These are phyloP conservation scores for Lactifluus volemus DNA, from an alignment of 768 basidiomycete species.

Conservation along the genomic window DNA sequence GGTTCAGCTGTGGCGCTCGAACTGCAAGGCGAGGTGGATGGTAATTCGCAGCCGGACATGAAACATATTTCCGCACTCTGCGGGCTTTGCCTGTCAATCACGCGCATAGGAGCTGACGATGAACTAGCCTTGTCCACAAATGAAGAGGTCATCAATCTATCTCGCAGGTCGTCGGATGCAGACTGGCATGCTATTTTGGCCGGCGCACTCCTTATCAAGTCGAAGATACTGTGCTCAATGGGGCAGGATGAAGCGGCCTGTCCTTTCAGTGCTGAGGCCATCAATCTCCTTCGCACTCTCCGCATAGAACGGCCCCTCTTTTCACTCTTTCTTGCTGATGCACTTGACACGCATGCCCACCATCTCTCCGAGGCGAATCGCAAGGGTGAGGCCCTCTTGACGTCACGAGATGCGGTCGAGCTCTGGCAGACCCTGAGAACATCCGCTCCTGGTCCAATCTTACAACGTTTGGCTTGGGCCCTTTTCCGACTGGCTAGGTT, in stretches of 20 bases:
- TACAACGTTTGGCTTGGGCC: background rate
- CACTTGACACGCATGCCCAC: background rate
- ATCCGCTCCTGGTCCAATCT: background rate
- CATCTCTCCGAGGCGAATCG: slow-evolving; percentile 5
- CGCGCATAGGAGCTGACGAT: too few relatives aligned
- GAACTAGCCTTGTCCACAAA: background rate
- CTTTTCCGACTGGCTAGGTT: slow-evolving; percentile 3
- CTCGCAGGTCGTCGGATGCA: background rate
- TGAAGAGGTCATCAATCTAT: background rate
- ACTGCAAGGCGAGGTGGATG: too few relatives aligned
- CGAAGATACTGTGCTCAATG: slow-evolving; percentile 1
- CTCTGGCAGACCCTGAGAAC: background rate
- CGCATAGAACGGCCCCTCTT: background rate
- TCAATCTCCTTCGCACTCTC: background rate
- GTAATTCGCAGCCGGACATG: too few relatives aligned
- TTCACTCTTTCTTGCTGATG: slow-evolving; percentile 6
- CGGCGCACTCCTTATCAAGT: slow-evolving; percentile 6
- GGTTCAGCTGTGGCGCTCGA: background rate
- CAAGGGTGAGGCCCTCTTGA: background rate
- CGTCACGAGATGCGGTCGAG: background rate
- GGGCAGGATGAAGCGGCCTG: background rate
- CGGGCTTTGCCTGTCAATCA: too few relatives aligned
- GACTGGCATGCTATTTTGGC: background rate
- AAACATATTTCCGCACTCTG: too few relatives aligned
- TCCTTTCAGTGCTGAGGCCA: background rate